Conservation (phyloP, 257 asterid species). For the Solanum okadae region DNA sequence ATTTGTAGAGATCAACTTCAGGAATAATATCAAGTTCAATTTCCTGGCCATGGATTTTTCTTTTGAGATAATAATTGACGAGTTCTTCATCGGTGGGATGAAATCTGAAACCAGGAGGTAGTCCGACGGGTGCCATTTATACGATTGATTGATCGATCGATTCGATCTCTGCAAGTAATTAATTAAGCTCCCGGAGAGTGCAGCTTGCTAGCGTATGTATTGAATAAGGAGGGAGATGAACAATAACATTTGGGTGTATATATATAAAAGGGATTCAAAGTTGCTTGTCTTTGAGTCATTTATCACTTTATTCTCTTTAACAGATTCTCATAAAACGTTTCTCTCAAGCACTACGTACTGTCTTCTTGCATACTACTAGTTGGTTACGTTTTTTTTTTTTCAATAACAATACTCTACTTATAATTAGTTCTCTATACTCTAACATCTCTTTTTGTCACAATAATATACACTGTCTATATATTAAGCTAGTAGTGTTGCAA, state of each 20-base stretch:
- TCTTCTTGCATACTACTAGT: not conserved
- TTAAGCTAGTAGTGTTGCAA: not conserved
- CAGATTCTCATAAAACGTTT: constrained; percentile 86
- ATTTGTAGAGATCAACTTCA: constrained; percentile 95
- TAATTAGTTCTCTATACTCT: not conserved
- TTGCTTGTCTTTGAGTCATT: constrained; percentile 77
- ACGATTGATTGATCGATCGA: too few species aligned
- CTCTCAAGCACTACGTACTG: constrained; percentile 54
- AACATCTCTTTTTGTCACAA: not conserved
- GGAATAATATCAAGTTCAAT: constrained; percentile 92
- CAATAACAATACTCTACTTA: not conserved
- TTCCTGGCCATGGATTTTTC: constrained; percentile 76
- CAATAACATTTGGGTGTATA: not conserved
- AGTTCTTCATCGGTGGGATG: constrained; percentile 97
- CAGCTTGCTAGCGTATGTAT: not conserved
- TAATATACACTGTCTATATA: not conserved
- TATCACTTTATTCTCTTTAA: constrained; percentile 65
- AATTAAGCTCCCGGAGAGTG: not conserved
- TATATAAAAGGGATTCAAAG: constrained; percentile 56
- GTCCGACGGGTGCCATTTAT: constrained; percentile 76
- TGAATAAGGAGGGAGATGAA: not conserved
- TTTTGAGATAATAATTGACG: constrained; percentile 81
- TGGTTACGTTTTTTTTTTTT: not conserved
- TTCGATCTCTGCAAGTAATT: not conserved
- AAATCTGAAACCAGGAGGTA: constrained; percentile 95